Evolutionary conservation across 192 early-diverging fungal species (phyloP).

Genomic region (Coemansia biformis): DNA sequence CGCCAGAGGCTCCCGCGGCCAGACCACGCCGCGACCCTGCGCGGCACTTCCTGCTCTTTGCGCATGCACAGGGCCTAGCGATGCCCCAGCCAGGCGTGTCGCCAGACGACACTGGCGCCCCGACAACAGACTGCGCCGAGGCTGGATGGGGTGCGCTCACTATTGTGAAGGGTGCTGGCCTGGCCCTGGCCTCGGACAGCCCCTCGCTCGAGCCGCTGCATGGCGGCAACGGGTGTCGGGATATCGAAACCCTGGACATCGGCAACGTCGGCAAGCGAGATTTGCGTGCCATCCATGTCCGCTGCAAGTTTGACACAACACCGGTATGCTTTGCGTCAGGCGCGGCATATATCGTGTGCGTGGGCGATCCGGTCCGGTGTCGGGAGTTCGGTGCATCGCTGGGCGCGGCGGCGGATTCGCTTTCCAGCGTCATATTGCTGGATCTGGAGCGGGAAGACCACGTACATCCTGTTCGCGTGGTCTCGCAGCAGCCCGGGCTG

Average conservation of each 20-base stretch:
- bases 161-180: conserved; percentile 7
- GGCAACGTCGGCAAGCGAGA: background rate
- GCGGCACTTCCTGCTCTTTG: conserved; percentile 23
- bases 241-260: background rate
- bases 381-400: background rate
- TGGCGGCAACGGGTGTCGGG: no score
- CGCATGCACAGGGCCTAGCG: conserved; percentile 11
- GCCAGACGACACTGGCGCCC: no score
- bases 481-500: no score
- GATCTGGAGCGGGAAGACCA: conserved; percentile 12
- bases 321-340: conserved; percentile 13
- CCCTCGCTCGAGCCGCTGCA: background rate
- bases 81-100: background rate
- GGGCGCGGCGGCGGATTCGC: background rate
- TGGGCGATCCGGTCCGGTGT: background rate
- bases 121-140: no score
- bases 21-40: no score
- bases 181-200: background rate
- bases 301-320: conserved; percentile 4
- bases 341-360: conserved; percentile 23
- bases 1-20: no score
- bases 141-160: background rate
- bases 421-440: background rate
- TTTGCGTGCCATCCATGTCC: conserved; percentile 7
- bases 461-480: conserved; percentile 15